Evolutionary conservation across 1,139 yeast genomes (phyloP).

Genomic region (Scheffersomyces insectosa): DNA sequence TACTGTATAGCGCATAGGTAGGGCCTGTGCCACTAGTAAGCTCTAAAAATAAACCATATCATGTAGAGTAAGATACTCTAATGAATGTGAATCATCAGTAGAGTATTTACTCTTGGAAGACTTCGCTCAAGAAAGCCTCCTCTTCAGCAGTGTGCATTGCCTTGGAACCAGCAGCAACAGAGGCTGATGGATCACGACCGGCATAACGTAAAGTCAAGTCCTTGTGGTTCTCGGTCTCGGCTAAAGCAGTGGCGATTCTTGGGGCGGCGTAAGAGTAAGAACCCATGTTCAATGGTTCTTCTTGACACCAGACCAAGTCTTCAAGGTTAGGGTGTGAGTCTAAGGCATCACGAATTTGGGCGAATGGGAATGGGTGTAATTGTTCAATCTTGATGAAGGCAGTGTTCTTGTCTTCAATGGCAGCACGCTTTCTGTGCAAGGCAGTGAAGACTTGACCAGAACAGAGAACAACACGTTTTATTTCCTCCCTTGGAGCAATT

Average conservation of each 20-base stretch:
- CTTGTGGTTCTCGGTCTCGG: conserved; percentile 69
- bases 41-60: no score
- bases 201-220: conserved; percentile 72
- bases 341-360: conserved; percentile 84
- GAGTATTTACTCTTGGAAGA: conserved; percentile 42
- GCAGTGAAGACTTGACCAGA: conserved; percentile 96
- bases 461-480: conserved; percentile 82
- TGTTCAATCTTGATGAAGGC: conserved; percentile 92
- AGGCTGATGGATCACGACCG: conserved; percentile 97
- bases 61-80: no score
- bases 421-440: conserved; percentile 82
- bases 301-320: conserved; percentile 97
- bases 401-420: conserved; percentile 73
- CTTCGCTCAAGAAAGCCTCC: conserved; percentile 79
- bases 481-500: conserved; percentile 77
- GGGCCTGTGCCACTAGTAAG: no score
- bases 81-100: no score
- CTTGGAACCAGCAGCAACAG: conserved; percentile 98
- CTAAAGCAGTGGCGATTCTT: conserved; percentile 73
- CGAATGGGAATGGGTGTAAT: conserved; percentile 98
- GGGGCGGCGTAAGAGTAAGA: conserved; percentile 79
- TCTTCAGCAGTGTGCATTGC: conserved; percentile 87
- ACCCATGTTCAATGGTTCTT: conserved; percentile 99
- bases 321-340: conserved; percentile 78
- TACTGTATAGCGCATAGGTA: no score